phyloP scores from a whole-genome alignment of 2,329 filamentous ascomycete genomes.

The Eurotiales sp. region DNA sequence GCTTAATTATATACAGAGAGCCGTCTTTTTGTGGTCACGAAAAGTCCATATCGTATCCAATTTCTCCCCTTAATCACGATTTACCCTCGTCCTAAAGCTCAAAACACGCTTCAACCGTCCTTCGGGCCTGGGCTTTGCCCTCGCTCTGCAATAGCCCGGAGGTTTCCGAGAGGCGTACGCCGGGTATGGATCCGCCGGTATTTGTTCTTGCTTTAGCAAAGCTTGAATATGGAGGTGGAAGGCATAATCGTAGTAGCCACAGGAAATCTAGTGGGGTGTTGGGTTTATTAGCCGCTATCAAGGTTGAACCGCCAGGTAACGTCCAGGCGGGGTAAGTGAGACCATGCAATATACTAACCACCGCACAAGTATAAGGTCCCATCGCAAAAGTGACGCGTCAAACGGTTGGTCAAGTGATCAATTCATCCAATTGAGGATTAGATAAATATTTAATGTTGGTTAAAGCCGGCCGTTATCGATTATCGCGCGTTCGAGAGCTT shows the following conservation, averaged over 20 bases:
- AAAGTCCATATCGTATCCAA: too few relatives aligned
- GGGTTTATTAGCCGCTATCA: neutral
- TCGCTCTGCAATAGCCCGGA: neutral
- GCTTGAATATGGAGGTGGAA: conserved; percentile 1
- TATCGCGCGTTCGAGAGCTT: too few relatives aligned
- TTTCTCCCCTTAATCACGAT: too few relatives aligned
- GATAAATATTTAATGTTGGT: too few relatives aligned
- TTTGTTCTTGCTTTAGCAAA: neutral
- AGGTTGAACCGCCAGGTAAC: too few relatives aligned
- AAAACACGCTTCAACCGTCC: neutral
- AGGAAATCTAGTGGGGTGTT: neutral
- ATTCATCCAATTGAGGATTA: too few relatives aligned
- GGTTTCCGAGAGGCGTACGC: neutral
- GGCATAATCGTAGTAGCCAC: conserved; percentile 6
- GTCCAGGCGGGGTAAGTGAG: too few relatives aligned
- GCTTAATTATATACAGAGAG: too few relatives aligned
- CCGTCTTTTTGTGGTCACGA: too few relatives aligned
- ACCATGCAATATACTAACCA: neutral
- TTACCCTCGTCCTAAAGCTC: neutral
- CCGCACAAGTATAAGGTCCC: neutral
- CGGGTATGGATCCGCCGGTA: neutral
- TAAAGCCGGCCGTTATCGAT: too few relatives aligned
- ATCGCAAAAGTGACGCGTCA: neutral
- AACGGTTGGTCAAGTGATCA: neutral
- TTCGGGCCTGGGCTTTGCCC: neutral